Evolutionary conservation across 495 filamentous ascomycete species (phyloP).

Genomic region (Penicillium crystallinum): DNA sequence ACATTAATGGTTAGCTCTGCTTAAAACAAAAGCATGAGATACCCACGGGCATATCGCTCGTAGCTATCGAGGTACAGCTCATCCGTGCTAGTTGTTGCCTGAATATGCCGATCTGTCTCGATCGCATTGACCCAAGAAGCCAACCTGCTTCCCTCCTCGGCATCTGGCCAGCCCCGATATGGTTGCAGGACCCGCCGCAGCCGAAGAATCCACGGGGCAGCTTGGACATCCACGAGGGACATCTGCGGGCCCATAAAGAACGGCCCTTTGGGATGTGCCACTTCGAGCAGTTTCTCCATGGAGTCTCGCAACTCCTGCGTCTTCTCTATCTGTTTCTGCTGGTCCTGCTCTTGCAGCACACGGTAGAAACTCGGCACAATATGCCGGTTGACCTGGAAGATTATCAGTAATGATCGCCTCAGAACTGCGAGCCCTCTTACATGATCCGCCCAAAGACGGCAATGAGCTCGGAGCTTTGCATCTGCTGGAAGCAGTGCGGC

Average conservation of each 20-base stretch:
- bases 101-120: constrained; percentile 66
- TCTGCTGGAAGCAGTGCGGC: constrained; percentile 56
- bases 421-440: constrained; percentile 40
- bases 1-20: constrained; percentile 13
- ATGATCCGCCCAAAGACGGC: constrained; percentile 83
- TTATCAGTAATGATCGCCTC: constrained; percentile 16
- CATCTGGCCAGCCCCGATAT: constrained; percentile 76
- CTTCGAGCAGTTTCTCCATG: constrained; percentile 67
- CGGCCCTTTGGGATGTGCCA: constrained; percentile 64
- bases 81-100: constrained; percentile 70
- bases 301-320: constrained; percentile 63
- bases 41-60: constrained; percentile 58
- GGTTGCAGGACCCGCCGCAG: constrained; percentile 67
- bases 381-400: constrained; percentile 66
- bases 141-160: constrained; percentile 65
- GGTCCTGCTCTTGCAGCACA: constrained; percentile 66
- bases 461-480: constrained; percentile 67
- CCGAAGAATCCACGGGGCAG: constrained; percentile 83
- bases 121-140: constrained; percentile 77
- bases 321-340: constrained; percentile 55
- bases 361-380: constrained; percentile 80
- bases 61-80: constrained; percentile 72
- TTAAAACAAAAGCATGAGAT: neutral
- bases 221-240: constrained; percentile 79
- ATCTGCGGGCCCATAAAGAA: constrained; percentile 73